Base-by-base conservation (phyloP, 441 rosid genomes). In the Populus trichocarpa region DNA sequence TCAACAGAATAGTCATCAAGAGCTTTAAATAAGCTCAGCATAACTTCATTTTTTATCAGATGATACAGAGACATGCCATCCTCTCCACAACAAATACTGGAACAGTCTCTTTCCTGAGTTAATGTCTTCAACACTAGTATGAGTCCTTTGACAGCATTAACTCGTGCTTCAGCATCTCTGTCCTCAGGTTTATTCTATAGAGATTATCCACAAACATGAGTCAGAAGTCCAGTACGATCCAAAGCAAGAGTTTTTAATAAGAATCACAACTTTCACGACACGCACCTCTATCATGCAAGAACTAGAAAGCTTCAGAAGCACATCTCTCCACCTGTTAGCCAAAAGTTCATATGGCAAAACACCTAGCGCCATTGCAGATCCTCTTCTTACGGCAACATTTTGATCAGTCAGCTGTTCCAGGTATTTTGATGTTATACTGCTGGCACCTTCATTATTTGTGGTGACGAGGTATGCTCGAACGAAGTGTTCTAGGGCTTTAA, bases 81-180 rank as follows among this genome's bases (percentile, higher is more conserved):
- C 77, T 80, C 89, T 80, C 78, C 87, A 13, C 75, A 79, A 75
- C 46, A 77, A 70, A 42, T 50, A 77, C 70, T 36, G 40, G 84
- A 79, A 72, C 74, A 64, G 80, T 84, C 82, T 81, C 82, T 86
- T 74, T 81, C 77, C 79, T 80, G 85, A 80, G 89, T 88, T 80
- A 94, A 86, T 66, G 98, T 93, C 85, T 89, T 90, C 80, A 97
- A 96, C 38, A 93, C 96, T 22, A 92, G 87, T 72, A 90, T 79
- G 70, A 94, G 96, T 84, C 98, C 99, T 82, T 86, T 93, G 78
- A 96, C 92, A 78, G 99, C 94, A 88, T 93, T 94, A 79, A 91
- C 92, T 46, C 98, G 89, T 76, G 99, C 98, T 87, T 96, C 98
- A 79, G 91, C 96, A 89, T 96, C 98, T 85, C 99, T 91, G 77